Evolutionary conservation across 768 basidiomycete genomes (phyloP), one percentile per base, ranked within the genome.

Genomic region (Tricholoma bakamatsutake): DNA sequence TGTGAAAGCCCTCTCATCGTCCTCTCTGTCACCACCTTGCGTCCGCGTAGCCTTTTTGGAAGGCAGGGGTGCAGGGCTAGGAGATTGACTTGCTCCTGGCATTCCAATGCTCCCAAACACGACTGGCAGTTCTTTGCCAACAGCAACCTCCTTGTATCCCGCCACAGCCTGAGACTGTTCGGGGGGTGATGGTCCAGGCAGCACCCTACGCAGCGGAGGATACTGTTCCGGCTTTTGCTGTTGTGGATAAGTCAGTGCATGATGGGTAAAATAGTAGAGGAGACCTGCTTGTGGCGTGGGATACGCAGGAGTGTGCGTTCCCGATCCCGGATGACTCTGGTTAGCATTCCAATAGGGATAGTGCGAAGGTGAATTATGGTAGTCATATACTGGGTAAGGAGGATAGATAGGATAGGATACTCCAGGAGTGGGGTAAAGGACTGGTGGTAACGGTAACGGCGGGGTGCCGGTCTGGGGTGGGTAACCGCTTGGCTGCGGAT

Each of bases 81-180:
- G 66, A 42, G 59, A 66, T 40, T 62, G 53, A 35, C 61, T 64
- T 15, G 66, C 56, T 0, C 67, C 73, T 2, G 65, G 57, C 21
- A 67, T 55, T 37, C 67, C 68, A 53, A 82, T 80, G 52, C 76
- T 81, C 6, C 83, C 83, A 62, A 84, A 84, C 5, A 80, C 70
- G 39, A 84, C 73, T 50, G 69, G 67, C 59, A 66, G 55, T 8
- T 63, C 59, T 35, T 62, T 31, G 28, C 34, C 37, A 34, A 17
- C 42, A 47, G 17, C 3, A 8, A 15, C 30, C 18, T 39, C 34
- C 10, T 42, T 50, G 28, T 47, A 51, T n/a, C 33, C 50, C 7
- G 11, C 37, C 30, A 18, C 50, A 11, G 13, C 10, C 33, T 50
- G 40, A 8, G 35, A 50, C 17, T 33, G 39, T 18, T 40, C 37